Base-by-base conservation (phyloP, 2,329 filamentous ascomycete species). In the Colletotrichum echinochloae region DNA sequence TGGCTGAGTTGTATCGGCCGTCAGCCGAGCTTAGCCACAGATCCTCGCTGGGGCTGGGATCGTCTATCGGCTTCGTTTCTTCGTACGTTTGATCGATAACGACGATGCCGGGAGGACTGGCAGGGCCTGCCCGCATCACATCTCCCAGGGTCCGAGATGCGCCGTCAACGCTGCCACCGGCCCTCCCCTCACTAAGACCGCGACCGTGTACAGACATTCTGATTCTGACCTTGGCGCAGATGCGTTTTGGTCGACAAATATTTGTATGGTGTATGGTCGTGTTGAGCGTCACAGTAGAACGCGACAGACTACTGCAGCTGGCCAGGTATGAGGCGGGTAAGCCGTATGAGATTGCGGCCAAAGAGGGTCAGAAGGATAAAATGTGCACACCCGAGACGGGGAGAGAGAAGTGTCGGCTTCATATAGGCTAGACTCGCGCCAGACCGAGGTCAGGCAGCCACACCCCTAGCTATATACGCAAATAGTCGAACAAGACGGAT, bases 21-120 rank as follows among this genome's bases (percentile, higher is more conserved):
- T 86, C 84, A 26, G 79, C 80, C n/a, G 83, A 85, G 63, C 82
- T 83, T 55, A 86, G 74, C 84, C 84, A 86, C 30, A 86, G 78
- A 73, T 86, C 85, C 65, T 84, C 81, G 67, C 79, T 81, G 9
- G 80, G 81, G 73, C 83, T 79, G 44, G 81, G 75, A 5, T 75
- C 62, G 49, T 81, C 79, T 39, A 77, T 79, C 9, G 75, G 73
- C 62, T 76, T 74, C 33, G 74, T 66, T 4, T 78, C 78, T 28
- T 78, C 77, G 26, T 78, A 76, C 39, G 81, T 71, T 20, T 75
- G 75, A 28, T 82, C 80, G 52, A 84, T 66, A 18, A 84, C 81
- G 28, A 83, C 78, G 18, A 84, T 77, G 57, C 78, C 79, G 11
- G 82, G 82, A 23, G 77, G 71, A 5, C 71, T 78, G 1, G 76